Evolutionary conservation across 306 rosid species (phyloP).

Genomic region (Cercis canadensis): DNA sequence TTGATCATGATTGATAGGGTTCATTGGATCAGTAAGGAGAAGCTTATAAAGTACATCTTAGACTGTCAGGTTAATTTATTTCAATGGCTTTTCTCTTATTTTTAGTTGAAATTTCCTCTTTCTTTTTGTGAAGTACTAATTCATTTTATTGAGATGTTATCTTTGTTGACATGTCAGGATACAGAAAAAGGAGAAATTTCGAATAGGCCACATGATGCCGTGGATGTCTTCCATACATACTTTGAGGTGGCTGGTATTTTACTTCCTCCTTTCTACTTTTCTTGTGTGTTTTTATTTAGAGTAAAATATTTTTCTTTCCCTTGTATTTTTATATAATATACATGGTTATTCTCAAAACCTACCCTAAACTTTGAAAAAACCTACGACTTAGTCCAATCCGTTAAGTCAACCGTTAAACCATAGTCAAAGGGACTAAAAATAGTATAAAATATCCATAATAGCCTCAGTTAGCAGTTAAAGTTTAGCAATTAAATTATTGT

Average conservation of each 20-base stretch:
- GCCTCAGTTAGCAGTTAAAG: too few species aligned
- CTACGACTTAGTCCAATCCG: too few species aligned
- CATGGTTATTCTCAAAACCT: too few species aligned
- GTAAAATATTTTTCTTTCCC: too few species aligned
- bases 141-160: constrained; percentile 3
- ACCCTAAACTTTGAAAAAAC: too few species aligned
- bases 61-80: constrained; percentile 73
- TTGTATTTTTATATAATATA: too few species aligned
- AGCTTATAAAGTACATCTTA: constrained; percentile 82
- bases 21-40: constrained; percentile 87
- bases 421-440: too few species aligned
- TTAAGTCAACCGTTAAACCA: too few species aligned
- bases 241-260: constrained; percentile 82
- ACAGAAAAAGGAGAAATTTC: constrained; percentile 91
- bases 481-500: too few species aligned
- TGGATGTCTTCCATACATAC: constrained; percentile 86
- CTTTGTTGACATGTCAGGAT: constrained; percentile 60
- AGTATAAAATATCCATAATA: too few species aligned
- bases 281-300: neutral
- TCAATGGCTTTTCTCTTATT: neutral
- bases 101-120: too few species aligned
- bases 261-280: constrained; percentile 15
- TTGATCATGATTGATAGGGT: constrained; percentile 93
- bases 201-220: constrained; percentile 93
- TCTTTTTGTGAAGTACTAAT: too few species aligned